Evolutionary conservation across 768 basidiomycete species (phyloP), one percentile per base, ranked within the genome.

Genomic region (Podaxis sp.): DNA sequence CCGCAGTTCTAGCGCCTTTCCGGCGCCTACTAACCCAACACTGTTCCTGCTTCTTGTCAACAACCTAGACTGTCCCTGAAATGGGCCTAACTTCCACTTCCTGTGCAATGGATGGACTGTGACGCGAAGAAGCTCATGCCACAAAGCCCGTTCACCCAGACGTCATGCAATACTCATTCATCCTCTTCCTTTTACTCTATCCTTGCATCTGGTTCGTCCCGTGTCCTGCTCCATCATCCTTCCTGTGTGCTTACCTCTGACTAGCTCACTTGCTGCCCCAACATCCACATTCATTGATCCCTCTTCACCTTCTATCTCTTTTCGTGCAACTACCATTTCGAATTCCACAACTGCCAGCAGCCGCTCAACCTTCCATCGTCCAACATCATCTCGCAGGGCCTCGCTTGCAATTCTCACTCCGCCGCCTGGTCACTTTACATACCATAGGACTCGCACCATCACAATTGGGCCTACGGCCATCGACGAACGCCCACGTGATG

Each of bases 391-490:
- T 10, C 55, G 37, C 57, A 42, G n/a, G 10, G 57, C 32, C 52
- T 59, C 51, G 42, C 61, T 42, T 52, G 37, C 40, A 55, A 55
- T 54, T 47, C 63, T 18, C 48, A 27, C 38, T 14, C 40, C 38
- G 54, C 61, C 58, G 2, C 28, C 40, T 11, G 35, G 37, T 36
- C 44, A n/a, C 50, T 23, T 54, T 40, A 54, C 54, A 56, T 66
- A 40, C 27, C 42, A 44, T 16, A 18, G 55, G 16, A 50, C 48
- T 51, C 60, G 59, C 50, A 59, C 52, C 25, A 56, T 53, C 61
- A 46, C 55, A 40, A 18, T 36, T 44, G 23, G 53, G 66, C 65
- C 64, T 14, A 62, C 64, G 56, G 21, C 63, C 50, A 55, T 57
- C 1, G 54, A 32, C 7, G 32, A 59, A 18, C 50, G 37, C 28